Percentiles rank a stretch among this genome's conserved stretches.
Conservation (phyloP, 1,139 yeast genomes). For the Taphrina betulina region DNA sequence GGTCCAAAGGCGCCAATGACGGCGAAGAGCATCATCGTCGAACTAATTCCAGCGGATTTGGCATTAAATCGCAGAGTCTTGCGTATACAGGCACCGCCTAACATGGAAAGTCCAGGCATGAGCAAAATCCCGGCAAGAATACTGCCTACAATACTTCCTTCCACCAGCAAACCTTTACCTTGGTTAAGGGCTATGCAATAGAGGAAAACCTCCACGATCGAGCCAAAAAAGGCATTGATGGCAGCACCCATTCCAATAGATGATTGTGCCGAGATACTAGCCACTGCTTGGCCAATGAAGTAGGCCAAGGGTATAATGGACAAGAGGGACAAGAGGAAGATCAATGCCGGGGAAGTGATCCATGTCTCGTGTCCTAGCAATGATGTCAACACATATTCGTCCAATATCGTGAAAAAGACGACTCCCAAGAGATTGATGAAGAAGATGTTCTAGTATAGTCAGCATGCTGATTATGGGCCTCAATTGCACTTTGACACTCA, state of each 20-base stretch:
- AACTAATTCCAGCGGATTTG: constrained; percentile 92
- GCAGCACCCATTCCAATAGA: constrained; percentile 99
- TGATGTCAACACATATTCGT: constrained; percentile 65
- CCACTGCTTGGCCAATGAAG: constrained; percentile 97
- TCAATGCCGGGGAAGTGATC: constrained; percentile 57
- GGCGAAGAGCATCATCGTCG: constrained; percentile 83
- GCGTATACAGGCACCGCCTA: constrained; percentile 88
- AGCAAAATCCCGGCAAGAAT: constrained; percentile 87
- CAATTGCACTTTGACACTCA: no score
- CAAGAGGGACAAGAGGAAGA: constrained; percentile 72
- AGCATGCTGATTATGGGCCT: no score
- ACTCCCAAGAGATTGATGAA: constrained; percentile 78
- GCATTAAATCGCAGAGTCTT: constrained; percentile 96
- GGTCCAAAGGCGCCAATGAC: constrained; percentile 93
- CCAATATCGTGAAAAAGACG: constrained; percentile 79
- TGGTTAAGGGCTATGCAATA: constrained; percentile 89
- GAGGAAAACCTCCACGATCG: constrained; percentile 86
- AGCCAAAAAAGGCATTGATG: constrained; percentile 94
- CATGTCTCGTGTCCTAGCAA: constrained; percentile 51
- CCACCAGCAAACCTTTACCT: constrained; percentile 83
- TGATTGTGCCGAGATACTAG: constrained; percentile 95
- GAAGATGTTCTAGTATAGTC: constrained; percentile 61
- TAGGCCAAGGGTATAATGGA: constrained; percentile 93
- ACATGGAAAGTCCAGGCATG: constrained; percentile 93
- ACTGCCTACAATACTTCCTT: constrained; percentile 96